Evolutionary conservation across 169 alveolate genomes (phyloP).

Genomic region (Plasmodium berghei): DNA sequence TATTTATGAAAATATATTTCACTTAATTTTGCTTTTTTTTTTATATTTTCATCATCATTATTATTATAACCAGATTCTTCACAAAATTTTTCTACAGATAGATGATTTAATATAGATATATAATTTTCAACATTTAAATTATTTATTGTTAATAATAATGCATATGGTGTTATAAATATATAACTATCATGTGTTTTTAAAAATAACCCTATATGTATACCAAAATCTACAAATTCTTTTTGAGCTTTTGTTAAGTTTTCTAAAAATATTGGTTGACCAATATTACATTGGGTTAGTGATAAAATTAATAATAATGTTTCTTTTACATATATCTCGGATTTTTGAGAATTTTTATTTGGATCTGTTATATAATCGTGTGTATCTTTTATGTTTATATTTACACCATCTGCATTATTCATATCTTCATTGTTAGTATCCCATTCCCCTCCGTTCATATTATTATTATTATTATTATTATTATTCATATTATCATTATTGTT

Average conservation of each 20-base stretch:
- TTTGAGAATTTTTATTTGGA: conserved; percentile 40
- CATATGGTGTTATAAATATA: conserved; percentile 78
- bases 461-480: not conserved
- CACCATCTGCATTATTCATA: not conserved
- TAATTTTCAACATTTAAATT: conserved; percentile 40
- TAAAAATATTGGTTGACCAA: conserved; percentile 83
- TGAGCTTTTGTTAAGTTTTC: conserved; percentile 83
- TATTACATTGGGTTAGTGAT: conserved; percentile 82
- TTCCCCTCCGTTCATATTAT: not conserved
- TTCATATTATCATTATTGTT: not conserved
- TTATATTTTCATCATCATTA: not conserved
- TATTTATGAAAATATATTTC: conserved; percentile 57
- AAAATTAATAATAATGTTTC: conserved; percentile 83
- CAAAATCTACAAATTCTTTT: conserved; percentile 82
- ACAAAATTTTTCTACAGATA: conserved; percentile 35
- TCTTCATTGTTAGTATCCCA: not conserved
- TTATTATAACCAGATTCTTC: conserved; percentile 7
- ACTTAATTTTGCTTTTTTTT: conserved; percentile 14
- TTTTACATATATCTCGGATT: conserved; percentile 70
- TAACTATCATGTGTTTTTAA: conserved; percentile 70
- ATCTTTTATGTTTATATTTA: not conserved
- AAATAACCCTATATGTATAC: conserved; percentile 84
- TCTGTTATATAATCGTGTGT: conserved; percentile 19
- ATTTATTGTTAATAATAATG: conserved; percentile 75
- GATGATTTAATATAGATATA: conserved; percentile 22